phyloP scores from a whole-genome alignment of 1,139 yeast species.

The Protomyces gravidus region DNA sequence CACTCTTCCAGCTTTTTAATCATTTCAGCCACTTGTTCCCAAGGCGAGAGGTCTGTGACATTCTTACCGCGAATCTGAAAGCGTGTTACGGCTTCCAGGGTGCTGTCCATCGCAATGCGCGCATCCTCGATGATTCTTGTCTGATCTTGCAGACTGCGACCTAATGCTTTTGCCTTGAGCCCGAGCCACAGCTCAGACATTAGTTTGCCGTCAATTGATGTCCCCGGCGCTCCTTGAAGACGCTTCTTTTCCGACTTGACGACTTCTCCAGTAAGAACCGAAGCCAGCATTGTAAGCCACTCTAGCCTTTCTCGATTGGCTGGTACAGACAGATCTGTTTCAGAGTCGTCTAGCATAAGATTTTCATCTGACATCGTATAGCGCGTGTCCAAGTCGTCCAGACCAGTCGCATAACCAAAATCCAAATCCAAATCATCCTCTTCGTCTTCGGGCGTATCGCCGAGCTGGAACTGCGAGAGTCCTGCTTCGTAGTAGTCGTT shows the following conservation, averaged over 20 bases:
- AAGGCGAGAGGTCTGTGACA: slow-evolving; percentile 35
- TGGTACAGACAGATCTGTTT: slow-evolving; percentile 13
- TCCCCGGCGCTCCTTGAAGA: slow-evolving; percentile 47
- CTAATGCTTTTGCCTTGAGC: slow-evolving; percentile 71
- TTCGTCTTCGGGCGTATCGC: slow-evolving; percentile 26
- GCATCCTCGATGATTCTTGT: slow-evolving; percentile 64
- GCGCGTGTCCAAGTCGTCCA: slow-evolving; percentile 23
- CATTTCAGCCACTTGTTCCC: slow-evolving; percentile 52
- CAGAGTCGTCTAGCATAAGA: slow-evolving; percentile 2
- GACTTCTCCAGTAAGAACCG: slow-evolving; percentile 92
- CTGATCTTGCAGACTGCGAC: slow-evolving; percentile 79
- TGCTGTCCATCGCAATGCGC: slow-evolving; percentile 66
- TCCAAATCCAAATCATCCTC: slow-evolving; percentile 29
- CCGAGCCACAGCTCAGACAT: slow-evolving; percentile 76
- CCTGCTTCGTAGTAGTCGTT: slow-evolving; percentile 50
- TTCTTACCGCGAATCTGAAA: slow-evolving; percentile 53
- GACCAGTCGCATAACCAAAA: slow-evolving; percentile 36
- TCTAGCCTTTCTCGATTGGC: slow-evolving; percentile 62
- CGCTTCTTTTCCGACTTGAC: slow-evolving; percentile 76
- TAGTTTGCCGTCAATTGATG: slow-evolving; percentile 36
- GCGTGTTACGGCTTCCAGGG: slow-evolving; percentile 65
- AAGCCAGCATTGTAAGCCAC: slow-evolving; percentile 91
- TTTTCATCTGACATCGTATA: not conserved
- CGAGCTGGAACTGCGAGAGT: slow-evolving; percentile 34
- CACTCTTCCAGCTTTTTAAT: slow-evolving; percentile 63